phyloP scores from a whole-genome alignment of 768 basidiomycete genomes.

The Terana coerulea region DNA sequence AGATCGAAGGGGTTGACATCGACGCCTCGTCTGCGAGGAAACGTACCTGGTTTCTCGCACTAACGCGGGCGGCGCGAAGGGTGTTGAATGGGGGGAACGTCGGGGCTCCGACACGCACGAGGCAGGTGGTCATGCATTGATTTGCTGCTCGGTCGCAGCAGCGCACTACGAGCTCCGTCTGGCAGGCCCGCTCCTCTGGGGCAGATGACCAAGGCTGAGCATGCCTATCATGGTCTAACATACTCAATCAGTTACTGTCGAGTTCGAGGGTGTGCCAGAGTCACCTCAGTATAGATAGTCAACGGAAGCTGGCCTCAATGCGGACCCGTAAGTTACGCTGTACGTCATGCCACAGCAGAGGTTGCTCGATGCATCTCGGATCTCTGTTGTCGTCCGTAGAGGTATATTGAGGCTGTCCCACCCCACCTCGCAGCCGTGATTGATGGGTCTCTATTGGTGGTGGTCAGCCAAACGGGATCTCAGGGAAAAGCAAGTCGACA shows the following conservation, averaged over 20 bases:
- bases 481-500: background rate
- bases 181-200: too few relatives aligned
- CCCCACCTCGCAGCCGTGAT: conserved; percentile 1
- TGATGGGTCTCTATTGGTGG: too few relatives aligned
- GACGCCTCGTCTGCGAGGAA: background rate
- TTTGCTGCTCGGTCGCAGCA: background rate
- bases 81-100: conserved; percentile 1
- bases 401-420: background rate
- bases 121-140: background rate
- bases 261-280: too few relatives aligned
- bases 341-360: too few relatives aligned
- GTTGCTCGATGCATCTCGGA: too few relatives aligned
- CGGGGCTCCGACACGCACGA: conserved; percentile 1
- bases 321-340: background rate
- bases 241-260: too few relatives aligned
- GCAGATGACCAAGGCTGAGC: too few relatives aligned
- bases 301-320: too few relatives aligned
- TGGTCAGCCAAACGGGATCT: background rate
- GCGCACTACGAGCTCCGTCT: too few relatives aligned
- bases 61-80: conserved; percentile 1
- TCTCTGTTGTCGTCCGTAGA: too few relatives aligned
- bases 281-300: too few relatives aligned
- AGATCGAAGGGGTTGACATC: background rate
- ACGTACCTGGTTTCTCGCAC: conserved; percentile 2
- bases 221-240: too few relatives aligned